Evolutionary conservation across 352 stramenopile species (phyloP), one percentile per base, ranked within the genome.

Genomic region (Globisporangium paddicum): DNA sequence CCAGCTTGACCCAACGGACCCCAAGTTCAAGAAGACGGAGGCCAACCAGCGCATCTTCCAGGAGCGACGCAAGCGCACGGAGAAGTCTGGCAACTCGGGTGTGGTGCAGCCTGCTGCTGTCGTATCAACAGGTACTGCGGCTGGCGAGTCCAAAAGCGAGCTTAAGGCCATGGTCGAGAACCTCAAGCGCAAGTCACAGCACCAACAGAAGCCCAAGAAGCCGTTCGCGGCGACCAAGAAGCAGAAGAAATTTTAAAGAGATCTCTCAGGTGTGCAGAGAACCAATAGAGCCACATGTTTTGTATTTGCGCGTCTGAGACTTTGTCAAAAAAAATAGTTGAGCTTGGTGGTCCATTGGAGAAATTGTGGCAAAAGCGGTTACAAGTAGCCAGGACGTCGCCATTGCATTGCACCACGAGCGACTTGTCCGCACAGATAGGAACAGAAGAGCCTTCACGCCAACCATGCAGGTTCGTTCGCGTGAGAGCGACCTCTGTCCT

Each of bases 1-100:
- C 67, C 81, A 90, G 52, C 63, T 95, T 2, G 86, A 95, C 56
- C 86, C 86, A 45, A 95, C 86, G 25, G 82, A 95, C 58, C 69
- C 86, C 0, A 90, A 91, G 64, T 95, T 91, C 55, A 88, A 89
- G 50, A 86, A 89, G 58, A 86, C 86, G 28, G 81, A 90, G 42
- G 85, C 85, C 3, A 92, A 81, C 23, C 60, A 88, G 59, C 78
- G 74, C 28, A 94, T 94, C 60, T 89, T 94, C 66, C 68, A 84
- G 51, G 80, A 90, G 60, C 79, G 85, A 23, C 73, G 85, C 54
- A 85, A 91, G 65, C 80, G 78, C 23, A 77, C 83, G 18, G 65
- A 87, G n/a, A 62, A 73, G 19, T 58, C 62, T 3, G 60, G 28
- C 11, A 69, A 58, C 16, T 38, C 14, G 5, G 44, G 34, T 3